Evolutionary conservation across 768 basidiomycete genomes (phyloP).

Genomic region (Leccinum disarticulatum): DNA sequence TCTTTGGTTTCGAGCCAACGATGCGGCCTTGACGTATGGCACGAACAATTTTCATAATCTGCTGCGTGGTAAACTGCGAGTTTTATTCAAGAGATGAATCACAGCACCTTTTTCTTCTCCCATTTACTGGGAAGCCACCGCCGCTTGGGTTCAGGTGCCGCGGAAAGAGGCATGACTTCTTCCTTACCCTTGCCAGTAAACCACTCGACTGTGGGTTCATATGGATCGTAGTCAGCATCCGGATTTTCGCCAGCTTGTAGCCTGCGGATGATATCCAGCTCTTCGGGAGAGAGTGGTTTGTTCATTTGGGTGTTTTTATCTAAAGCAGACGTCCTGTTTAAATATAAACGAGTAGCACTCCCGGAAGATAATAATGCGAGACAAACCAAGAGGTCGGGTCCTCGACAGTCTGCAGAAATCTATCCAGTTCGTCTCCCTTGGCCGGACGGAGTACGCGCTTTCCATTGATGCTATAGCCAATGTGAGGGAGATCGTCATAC

Average conservation of each 20-base stretch:
- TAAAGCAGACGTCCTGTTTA: conserved; percentile 81
- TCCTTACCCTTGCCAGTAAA: conserved; percentile 96
- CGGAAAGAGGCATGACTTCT: conserved; percentile 89
- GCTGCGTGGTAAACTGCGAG: conserved; percentile 6
- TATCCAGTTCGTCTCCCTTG: conserved; percentile 94
- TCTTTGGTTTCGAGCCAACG: conserved; percentile 82
- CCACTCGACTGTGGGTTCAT: conserved; percentile 93
- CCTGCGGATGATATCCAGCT: conserved; percentile 91
- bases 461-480: conserved; percentile 95
- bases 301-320: conserved; percentile 86
- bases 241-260: conserved; percentile 92
- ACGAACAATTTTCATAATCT: conserved; percentile 99
- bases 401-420: conserved; percentile 91
- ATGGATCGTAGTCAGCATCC: conserved; percentile 86
- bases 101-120: conserved; percentile 94
- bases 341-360: conserved; percentile 1
- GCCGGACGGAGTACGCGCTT: conserved; percentile 93
- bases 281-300: conserved; percentile 83
- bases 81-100: not conserved
- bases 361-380: conserved; percentile 2
- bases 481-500: conserved; percentile 99
- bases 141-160: conserved; percentile 92
- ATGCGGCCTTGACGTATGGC: conserved; percentile 97
- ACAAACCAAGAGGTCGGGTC: conserved; percentile 85
- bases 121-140: conserved; percentile 98